Evolutionary conservation across 2,329 filamentous ascomycete genomes (phyloP), one percentile per base, ranked within the genome.

Genomic region (Hortaea werneckii): DNA sequence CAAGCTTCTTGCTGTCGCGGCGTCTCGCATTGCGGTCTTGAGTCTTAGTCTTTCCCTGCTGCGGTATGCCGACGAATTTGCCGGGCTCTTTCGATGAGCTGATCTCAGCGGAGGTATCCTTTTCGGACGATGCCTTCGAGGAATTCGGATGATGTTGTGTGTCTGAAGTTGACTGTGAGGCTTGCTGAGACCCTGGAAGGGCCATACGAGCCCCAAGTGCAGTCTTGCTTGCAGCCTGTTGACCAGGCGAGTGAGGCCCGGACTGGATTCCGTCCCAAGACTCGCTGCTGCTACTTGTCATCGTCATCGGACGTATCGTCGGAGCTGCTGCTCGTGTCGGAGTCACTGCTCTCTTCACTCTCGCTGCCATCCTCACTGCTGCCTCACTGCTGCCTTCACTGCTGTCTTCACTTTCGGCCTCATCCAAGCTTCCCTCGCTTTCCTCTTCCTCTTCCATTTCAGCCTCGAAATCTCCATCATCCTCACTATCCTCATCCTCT

Each of bases 21-120:
- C 71, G 70, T 35, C 80, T 70, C 29, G 64, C 56, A 52, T 84
- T 84, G 49, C 78, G 74, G 26, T 65, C 64, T 42, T 72, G 71
- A 0, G 80, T 84, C 12, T 59, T 54, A 20, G 58, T 52, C 29
- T 67, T 69, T 11, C 80, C 80, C 48, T 69, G 44, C 4, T 71
- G 70, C 38, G 77, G 56, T 28, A 37, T 43, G 30, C 41, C 41
- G 10, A 43, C 41, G 20, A 27, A 20, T 32, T 43, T 37, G 11
- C 27, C 13, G 20, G 30, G 28, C 20, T 12, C 10, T 44, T 30
- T 34, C 45, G 41, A 26, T 40, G 41, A 12, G 32, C 37, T 20
- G 20, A 20, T 20, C 37, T n/a, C 39, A 44, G 42, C 35, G 26
- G 42, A 29, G 28, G 39, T 41, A 28, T 39, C 38, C 40, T 32